Conservation (phyloP, 148 eudicot genomes). For the Fagopyrum homotropicum region DNA sequence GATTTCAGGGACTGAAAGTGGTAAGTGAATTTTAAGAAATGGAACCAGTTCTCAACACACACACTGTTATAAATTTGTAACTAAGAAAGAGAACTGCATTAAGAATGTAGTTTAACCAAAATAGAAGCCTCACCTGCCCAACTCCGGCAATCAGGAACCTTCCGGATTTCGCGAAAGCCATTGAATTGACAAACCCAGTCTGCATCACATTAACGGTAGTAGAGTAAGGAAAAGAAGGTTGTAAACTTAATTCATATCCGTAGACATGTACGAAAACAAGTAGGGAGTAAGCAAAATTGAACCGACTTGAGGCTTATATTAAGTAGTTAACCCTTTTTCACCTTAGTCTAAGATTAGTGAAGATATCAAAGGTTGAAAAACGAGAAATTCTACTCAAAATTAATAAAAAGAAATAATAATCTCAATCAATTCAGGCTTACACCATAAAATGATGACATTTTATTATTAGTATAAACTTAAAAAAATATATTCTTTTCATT, state of each 20-base stretch:
- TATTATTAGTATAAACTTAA: background rate
- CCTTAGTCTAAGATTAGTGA: no score
- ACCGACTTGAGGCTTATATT: no score
- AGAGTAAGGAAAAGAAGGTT: background rate
- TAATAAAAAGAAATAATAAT: no score
- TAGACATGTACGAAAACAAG: no score
- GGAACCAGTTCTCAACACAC: no score
- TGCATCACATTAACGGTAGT: constrained; percentile 18
- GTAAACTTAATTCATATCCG: background rate
- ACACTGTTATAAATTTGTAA: background rate
- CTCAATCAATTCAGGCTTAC: background rate
- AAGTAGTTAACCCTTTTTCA: no score
- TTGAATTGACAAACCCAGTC: constrained; percentile 82
- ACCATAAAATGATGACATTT: background rate
- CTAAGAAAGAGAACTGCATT: background rate
- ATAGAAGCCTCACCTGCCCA: constrained; percentile 62
- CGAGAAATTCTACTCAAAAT: no score
- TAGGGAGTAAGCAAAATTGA: no score
- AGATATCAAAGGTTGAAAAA: no score
- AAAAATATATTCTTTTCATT: background rate
- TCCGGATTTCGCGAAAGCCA: constrained; percentile 95
- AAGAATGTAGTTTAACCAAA: background rate
- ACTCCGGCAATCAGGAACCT: constrained; percentile 84
- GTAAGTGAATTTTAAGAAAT: no score
- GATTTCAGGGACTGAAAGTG: no score